Percentiles rank a stretch among this genome's conserved stretches.
Evolutionary conservation across 495 filamentous ascomycete species (phyloP).

Genomic region (Daldinia bambusicola): DNA sequence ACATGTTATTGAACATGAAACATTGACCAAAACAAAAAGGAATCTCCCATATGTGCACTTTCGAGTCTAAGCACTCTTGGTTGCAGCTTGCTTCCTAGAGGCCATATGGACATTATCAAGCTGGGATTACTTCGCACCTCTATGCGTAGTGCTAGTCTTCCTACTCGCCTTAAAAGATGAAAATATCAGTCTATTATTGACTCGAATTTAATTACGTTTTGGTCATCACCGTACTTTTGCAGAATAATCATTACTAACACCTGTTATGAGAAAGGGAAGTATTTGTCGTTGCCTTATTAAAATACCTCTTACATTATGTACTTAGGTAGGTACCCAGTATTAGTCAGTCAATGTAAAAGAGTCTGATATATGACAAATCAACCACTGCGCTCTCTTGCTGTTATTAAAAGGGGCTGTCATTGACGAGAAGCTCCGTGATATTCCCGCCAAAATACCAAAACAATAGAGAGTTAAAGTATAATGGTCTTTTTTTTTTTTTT

Average conservation of each 20-base stretch:
- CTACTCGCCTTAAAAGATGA: not conserved
- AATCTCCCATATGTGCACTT: too few relatives aligned
- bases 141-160: not conserved
- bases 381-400: not conserved
- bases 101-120: not conserved
- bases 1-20: too few relatives aligned
- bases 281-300: not conserved
- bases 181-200: not conserved
- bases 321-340: too few relatives aligned
- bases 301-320: not conserved
- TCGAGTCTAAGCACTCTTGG: too few relatives aligned
- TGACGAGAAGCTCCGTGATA: not conserved
- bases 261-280: not conserved
- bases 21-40: too few relatives aligned
- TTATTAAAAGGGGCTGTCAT: not conserved
- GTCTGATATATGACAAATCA: not conserved
- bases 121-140: not conserved
- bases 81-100: too few relatives aligned
- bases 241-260: not conserved
- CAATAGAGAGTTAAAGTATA: not conserved
- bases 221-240: not conserved
- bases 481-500: too few relatives aligned
- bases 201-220: not conserved
- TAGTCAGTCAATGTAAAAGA: not conserved
- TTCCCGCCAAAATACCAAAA: not conserved